Conservation (phyloP, 371 early-diverging fungal species). For the Mucor indicus region DNA sequence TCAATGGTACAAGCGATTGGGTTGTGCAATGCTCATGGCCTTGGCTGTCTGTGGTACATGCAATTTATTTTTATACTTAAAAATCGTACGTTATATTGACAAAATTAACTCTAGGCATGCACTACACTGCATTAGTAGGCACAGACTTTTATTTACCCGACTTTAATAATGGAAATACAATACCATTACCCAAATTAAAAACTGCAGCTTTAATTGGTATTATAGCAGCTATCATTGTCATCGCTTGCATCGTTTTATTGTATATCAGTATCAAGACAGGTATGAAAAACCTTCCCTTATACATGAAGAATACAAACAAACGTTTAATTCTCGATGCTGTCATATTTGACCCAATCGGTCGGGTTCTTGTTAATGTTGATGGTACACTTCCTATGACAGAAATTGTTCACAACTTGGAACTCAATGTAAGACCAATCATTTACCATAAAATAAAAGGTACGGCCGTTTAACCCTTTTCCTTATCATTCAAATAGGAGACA, state of each 20-base stretch:
- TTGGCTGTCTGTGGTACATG: conserved; percentile 41
- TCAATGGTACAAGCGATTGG: conserved; percentile 46
- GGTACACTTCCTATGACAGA: conserved; percentile 39
- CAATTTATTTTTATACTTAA: neutral
- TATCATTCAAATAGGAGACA: conserved; percentile 4
- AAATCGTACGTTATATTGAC: neutral
- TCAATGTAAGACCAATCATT: conserved; percentile 8
- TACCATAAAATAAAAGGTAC: too few relatives aligned
- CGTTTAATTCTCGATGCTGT: conserved; percentile 34
- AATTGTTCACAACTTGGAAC: conserved; percentile 19
- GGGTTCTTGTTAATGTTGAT: conserved; percentile 39
- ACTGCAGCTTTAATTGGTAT: conserved; percentile 37
- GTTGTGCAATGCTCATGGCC: conserved; percentile 40
- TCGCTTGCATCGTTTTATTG: conserved; percentile 27
- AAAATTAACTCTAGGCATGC: conserved; percentile 35
- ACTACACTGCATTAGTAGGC: conserved; percentile 43
- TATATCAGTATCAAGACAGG: conserved; percentile 23
- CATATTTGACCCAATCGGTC: conserved; percentile 31
- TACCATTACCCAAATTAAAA: conserved; percentile 28
- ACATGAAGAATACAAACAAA: conserved; percentile 13
- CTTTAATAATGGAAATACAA: neutral
- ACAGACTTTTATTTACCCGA: conserved; percentile 29
- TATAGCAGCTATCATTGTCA: conserved; percentile 36
- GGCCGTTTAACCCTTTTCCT: neutral
- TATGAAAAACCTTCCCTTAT: conserved; percentile 5